Evolutionary conservation across 768 basidiomycete species (phyloP), one percentile per base, ranked within the genome.

Genomic region (Kwoniella pini): DNA sequence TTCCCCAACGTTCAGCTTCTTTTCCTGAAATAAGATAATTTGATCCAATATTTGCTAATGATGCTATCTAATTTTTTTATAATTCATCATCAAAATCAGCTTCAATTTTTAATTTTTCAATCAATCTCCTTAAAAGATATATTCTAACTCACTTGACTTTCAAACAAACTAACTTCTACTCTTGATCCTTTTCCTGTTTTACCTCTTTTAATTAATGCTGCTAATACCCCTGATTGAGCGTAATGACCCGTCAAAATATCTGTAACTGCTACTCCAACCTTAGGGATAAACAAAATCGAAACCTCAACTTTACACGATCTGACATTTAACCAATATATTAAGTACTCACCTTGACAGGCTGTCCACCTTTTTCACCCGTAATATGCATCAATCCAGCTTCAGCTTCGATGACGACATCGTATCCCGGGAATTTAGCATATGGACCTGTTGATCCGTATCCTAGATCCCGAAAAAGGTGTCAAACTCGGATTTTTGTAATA

Each of bases 341-440:
- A n/a, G n/a, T n/a, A 43, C 68, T 53, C 43, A 70, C 67, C 79
- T 97, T 96, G 72, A 85, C 87, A 3, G 93, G 94, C 15, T 86
- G 84, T 10, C 91, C 86, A 69, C 88, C 87, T 9, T 87, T 83
- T 79, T 95, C 94, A 50, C 93, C 93, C 15, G 93, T 97, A 67
- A 93, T 93, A 77, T 93, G 90, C 91, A 93, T 93, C 51, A 95
- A 80, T 10, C 94, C 95, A 31, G 93, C 91, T 77, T 95, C 92
- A 2, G 86, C 92, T 75, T 92, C 89, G 26, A 90, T 86, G n/a
- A 79, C 77, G 24, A 92, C 92, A 75, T 92, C 91, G 77, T 94
- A 95, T 13, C 93, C 93, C 17, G 93, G 87, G 19, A 87, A 85
- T 54, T 84, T 81, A 52, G 87, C 82, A 69, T 87, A 96, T 9